phyloP scores from a whole-genome alignment of 805 yeast genomes.

The Torulaspora maleeae region DNA sequence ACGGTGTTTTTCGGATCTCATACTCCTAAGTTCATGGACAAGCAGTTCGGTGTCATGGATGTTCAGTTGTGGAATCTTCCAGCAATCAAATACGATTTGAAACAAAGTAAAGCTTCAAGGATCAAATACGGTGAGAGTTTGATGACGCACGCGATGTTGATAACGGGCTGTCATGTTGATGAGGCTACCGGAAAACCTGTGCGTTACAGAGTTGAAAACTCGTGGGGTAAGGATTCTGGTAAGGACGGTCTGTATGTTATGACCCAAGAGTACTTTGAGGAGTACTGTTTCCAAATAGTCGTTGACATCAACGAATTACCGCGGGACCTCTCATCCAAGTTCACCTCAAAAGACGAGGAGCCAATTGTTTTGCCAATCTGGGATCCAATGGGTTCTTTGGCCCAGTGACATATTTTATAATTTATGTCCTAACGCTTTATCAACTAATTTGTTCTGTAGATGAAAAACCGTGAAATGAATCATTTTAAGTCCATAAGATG shows the following conservation, averaged over 20 bases:
- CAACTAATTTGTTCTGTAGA: no score
- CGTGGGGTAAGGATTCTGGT: slow-evolving; percentile 71
- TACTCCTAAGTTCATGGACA: slow-evolving; percentile 73
- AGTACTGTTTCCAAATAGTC: slow-evolving; percentile 69
- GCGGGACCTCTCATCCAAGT: slow-evolving; percentile 36
- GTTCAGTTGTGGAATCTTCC: slow-evolving; percentile 62
- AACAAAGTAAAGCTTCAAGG: slow-evolving; percentile 60
- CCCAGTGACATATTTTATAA: slow-evolving; percentile 27
- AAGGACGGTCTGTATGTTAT: slow-evolving; percentile 62
- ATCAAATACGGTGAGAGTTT: slow-evolving; percentile 64
- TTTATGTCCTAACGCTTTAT: background rate
- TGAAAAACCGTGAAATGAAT: no score
- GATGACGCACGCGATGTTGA: slow-evolving; percentile 90
- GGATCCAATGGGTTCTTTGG: slow-evolving; percentile 79
- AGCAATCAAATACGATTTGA: slow-evolving; percentile 50
- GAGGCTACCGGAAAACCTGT: slow-evolving; percentile 50
- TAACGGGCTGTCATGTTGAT: slow-evolving; percentile 76
- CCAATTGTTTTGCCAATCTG: slow-evolving; percentile 65
- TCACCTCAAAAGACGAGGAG: slow-evolving; percentile 39
- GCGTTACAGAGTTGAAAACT: slow-evolving; percentile 70
- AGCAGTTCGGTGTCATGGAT: slow-evolving; percentile 66
- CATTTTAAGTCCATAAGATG: no score
- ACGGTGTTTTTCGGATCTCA: slow-evolving; percentile 87
- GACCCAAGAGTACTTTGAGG: slow-evolving; percentile 71
- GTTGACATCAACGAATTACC: slow-evolving; percentile 50